A percentile compares a stretch with the other conserved stretches of the same genome.
Evolutionary conservation across 768 basidiomycete species (phyloP).

Genomic region (Rhodotorula diobovata): DNA sequence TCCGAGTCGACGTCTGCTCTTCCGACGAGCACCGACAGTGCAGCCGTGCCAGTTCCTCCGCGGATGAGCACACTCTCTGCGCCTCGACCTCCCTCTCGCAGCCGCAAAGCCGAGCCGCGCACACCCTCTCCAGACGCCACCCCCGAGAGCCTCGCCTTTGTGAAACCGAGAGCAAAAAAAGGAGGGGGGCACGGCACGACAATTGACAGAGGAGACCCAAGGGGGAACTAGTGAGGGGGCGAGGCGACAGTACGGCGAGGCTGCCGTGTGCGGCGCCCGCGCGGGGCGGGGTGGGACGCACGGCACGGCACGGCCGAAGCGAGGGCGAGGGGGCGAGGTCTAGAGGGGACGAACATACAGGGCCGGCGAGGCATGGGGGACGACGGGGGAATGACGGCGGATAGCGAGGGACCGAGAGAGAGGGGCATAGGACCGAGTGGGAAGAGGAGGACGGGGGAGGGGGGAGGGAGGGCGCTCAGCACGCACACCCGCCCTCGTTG

Average conservation of each 20-base stretch:
- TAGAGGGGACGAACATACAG: slow-evolving; percentile 1
- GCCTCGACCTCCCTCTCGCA: too few species aligned
- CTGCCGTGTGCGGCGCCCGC: too few species aligned
- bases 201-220: background rate
- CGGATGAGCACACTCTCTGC: too few species aligned
- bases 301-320: too few species aligned
- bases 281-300: too few species aligned
- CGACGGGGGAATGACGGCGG: too few species aligned
- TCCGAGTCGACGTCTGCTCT: too few species aligned
- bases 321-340: background rate
- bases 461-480: slow-evolving; percentile 13
- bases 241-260: background rate
- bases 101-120: too few species aligned
- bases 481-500: slow-evolving; percentile 41
- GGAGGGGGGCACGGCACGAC: background rate
- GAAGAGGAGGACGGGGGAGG: background rate
- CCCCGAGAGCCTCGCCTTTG: too few species aligned
- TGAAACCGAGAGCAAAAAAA: background rate
- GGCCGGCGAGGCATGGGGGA: background rate
- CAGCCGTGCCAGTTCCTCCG: too few species aligned
- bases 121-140: too few species aligned
- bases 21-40: too few species aligned
- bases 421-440: background rate
- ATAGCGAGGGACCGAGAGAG: background rate
- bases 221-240: background rate